phyloP scores from a whole-genome alignment of 768 basidiomycete species.

The Leccinum disarticulatum region DNA sequence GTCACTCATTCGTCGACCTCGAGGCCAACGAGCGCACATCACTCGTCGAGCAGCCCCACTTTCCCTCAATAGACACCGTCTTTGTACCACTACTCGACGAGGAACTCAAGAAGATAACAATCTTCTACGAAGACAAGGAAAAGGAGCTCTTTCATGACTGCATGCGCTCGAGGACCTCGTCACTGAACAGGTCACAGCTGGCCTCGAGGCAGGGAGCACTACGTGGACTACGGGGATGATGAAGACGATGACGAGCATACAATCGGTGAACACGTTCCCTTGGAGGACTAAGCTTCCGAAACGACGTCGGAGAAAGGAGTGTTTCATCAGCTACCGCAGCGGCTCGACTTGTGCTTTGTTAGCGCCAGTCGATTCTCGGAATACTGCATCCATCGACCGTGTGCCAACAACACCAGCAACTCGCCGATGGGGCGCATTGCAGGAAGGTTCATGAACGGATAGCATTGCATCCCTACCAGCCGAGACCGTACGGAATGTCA shows the following conservation, averaged over 20 bases:
- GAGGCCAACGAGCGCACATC: too few relatives aligned
- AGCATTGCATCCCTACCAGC: background rate
- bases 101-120: too few relatives aligned
- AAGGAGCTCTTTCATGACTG: too few relatives aligned
- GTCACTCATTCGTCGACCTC: too few relatives aligned
- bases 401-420: background rate
- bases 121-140: too few relatives aligned
- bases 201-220: too few relatives aligned
- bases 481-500: background rate
- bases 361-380: slow-evolving; percentile 4
- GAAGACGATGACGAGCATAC: slow-evolving; percentile 50
- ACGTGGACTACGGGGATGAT: slow-evolving; percentile 42
- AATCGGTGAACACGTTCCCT: slow-evolving; percentile 22
- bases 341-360: slow-evolving; percentile 10
- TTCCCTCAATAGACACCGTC: too few relatives aligned
- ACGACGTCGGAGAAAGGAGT: slow-evolving; percentile 38
- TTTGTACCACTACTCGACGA: too few relatives aligned
- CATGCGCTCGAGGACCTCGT: too few relatives aligned
- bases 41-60: too few relatives aligned
- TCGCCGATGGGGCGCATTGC: background rate
- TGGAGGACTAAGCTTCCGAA: slow-evolving; percentile 29
- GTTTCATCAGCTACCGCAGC: slow-evolving; percentile 26
- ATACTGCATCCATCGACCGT: slow-evolving; percentile 1
- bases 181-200: too few relatives aligned
- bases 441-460: too few relatives aligned